Evolutionary conservation across 1,284 basidiomycete species (phyloP).

Genomic region (Cutaneotrichosporon curvatum): DNA sequence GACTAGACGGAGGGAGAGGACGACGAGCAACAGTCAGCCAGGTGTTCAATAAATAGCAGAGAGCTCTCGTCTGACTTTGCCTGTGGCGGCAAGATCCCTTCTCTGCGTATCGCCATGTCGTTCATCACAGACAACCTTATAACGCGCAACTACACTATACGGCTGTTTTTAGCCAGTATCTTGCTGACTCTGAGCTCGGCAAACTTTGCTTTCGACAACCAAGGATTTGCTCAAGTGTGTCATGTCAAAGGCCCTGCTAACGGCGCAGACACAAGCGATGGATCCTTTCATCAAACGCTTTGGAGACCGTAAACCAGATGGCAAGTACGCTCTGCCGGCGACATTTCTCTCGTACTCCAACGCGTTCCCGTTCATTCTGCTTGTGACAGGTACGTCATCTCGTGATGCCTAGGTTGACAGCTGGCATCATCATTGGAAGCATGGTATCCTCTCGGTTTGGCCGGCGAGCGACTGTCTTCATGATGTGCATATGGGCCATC

Average conservation of each 20-base stretch:
- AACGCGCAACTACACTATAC: slow-evolving; percentile 8
- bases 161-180: slow-evolving; percentile 7
- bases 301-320: slow-evolving; percentile 2
- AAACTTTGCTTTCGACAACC: slow-evolving; percentile 11
- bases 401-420: neutral
- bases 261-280: slow-evolving; percentile 15
- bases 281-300: slow-evolving; percentile 9
- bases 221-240: slow-evolving; percentile 7
- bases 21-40: too few relatives aligned
- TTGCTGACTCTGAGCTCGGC: slow-evolving; percentile 10
- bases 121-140: slow-evolving; percentile 5
- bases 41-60: too few relatives aligned
- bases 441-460: slow-evolving; percentile 10
- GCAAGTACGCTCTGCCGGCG: slow-evolving; percentile 4
- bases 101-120: too few relatives aligned
- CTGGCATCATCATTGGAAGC: slow-evolving; percentile 9
- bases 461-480: slow-evolving; percentile 12
- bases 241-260: neutral
- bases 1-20: too few relatives aligned
- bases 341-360: slow-evolving; percentile 9
- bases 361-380: slow-evolving; percentile 5
- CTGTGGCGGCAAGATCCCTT: too few relatives aligned
- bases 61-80: too few relatives aligned
- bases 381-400: neutral
- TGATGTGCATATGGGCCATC: slow-evolving; percentile 15